Evolutionary conservation across 2,329 filamentous ascomycete genomes (phyloP).

Genomic region (Aureobasidium sp.): DNA sequence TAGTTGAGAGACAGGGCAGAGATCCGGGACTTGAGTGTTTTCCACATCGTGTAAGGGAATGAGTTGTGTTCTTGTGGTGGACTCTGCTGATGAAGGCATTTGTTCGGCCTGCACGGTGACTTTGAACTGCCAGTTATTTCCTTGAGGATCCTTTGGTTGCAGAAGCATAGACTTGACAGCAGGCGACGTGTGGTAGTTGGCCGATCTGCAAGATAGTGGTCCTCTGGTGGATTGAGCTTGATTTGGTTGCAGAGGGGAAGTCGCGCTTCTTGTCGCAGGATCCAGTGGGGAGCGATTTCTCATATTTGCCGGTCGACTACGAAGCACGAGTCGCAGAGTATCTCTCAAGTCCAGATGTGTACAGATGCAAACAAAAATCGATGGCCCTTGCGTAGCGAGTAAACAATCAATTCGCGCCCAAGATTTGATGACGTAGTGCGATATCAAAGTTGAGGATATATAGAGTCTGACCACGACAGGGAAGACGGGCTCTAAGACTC

Average conservation of each 20-base stretch:
- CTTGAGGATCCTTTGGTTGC: slow-evolving; percentile 31
- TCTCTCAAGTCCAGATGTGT: neutral
- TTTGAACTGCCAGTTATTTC: slow-evolving; percentile 42
- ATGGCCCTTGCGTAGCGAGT: slow-evolving; percentile 4
- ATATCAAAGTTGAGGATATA: neutral
- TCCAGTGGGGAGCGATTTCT: slow-evolving; percentile 24
- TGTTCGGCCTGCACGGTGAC: slow-evolving; percentile 43
- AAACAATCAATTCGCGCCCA: slow-evolving; percentile 5
- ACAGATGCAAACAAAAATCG: neutral
- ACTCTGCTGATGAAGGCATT: slow-evolving; percentile 14
- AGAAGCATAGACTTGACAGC: slow-evolving; percentile 37
- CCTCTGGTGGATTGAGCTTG: neutral
- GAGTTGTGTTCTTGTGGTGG: neutral
- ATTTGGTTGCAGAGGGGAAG: slow-evolving; percentile 21
- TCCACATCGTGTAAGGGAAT: neutral
- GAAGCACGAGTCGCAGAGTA: neutral
- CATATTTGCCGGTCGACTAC: neutral
- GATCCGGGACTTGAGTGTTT: neutral
- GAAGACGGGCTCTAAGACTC: neutral
- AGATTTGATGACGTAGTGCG: neutral
- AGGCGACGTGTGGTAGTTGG: slow-evolving; percentile 28
- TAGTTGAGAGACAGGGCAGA: neutral
- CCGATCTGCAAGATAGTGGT: slow-evolving; percentile 24
- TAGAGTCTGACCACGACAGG: no score
- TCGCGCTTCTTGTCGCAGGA: slow-evolving; percentile 25